A percentile compares a stretch with the other conserved stretches of the same genome.
Conservation (phyloP, 768 basidiomycete genomes). For the Mycena sanguinolenta region DNA sequence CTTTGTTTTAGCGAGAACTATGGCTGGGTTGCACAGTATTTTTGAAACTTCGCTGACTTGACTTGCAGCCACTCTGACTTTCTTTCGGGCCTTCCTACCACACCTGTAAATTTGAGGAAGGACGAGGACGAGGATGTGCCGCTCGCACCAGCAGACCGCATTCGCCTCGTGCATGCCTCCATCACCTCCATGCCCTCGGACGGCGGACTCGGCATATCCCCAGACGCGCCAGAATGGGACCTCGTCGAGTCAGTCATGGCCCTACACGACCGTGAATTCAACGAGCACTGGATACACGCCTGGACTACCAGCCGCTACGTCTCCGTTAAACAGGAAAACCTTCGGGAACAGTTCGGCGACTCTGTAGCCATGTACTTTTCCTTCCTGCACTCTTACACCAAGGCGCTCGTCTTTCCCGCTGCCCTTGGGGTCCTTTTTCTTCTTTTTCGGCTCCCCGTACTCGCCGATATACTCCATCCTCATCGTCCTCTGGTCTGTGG, state of each 20-base stretch:
- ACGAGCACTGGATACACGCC: constrained; percentile 80
- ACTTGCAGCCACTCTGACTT: constrained; percentile 77
- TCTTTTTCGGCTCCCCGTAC: constrained; percentile 79
- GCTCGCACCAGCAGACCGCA: constrained; percentile 79
- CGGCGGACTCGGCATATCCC: constrained; percentile 87
- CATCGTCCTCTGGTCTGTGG: constrained; percentile 85
- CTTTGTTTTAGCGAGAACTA: not conserved
- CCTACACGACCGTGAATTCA: constrained; percentile 87
- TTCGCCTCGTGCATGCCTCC: constrained; percentile 82
- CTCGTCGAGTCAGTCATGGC: constrained; percentile 86
- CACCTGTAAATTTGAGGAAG: constrained; percentile 57
- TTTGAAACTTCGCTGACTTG: not conserved
- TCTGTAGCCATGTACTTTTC: constrained; percentile 89
- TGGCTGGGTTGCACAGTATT: not conserved
- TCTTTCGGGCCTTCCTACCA: constrained; percentile 77
- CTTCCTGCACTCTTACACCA: constrained; percentile 89
- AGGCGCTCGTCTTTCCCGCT: constrained; percentile 83
- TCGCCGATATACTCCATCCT: constrained; percentile 81
- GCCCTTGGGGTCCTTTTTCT: constrained; percentile 76
- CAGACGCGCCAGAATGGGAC: constrained; percentile 80
- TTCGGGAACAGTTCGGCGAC: constrained; percentile 89
- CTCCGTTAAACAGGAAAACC: constrained; percentile 73
- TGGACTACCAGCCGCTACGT: constrained; percentile 80
- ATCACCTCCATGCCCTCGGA: constrained; percentile 79
- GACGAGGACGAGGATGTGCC: constrained; percentile 61